A percentile compares a stretch with the other conserved stretches of the same genome.
Evolutionary conservation across 805 yeast genomes (phyloP).

Genomic region (Wickerhamiella australiensis): DNA sequence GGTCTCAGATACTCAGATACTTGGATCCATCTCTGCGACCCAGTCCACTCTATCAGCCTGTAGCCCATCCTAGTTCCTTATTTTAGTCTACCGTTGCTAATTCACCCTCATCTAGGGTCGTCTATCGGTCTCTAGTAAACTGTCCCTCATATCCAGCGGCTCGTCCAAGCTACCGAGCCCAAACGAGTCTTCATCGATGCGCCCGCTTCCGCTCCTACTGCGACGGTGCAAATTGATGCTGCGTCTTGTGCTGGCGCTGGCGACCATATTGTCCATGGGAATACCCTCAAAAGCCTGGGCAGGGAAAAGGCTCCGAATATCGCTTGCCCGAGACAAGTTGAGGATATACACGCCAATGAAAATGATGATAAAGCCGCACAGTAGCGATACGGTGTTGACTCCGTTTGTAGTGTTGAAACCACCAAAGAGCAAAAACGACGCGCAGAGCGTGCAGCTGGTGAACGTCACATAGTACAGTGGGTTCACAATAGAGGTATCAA

Average conservation of each 20-base stretch:
- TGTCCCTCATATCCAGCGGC: constrained; percentile 12
- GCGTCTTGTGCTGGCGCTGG: constrained; percentile 64
- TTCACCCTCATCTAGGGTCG: not conserved
- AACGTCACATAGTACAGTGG: constrained; percentile 85
- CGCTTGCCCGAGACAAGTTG: constrained; percentile 53
- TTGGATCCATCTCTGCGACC: too few species aligned
- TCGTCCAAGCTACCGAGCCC: constrained; percentile 29
- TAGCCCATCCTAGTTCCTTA: too few species aligned
- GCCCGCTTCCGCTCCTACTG: constrained; percentile 14
- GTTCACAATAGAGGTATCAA: constrained; percentile 83
- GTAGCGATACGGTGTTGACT: constrained; percentile 65
- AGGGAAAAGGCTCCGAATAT: constrained; percentile 25
- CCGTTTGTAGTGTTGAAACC: constrained; percentile 79
- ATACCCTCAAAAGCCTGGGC: constrained; percentile 53
- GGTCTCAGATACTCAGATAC: too few species aligned
- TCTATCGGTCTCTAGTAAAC: constrained; percentile 1
- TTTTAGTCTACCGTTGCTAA: too few species aligned
- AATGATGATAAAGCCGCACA: constrained; percentile 76
- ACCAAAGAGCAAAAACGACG: constrained; percentile 73
- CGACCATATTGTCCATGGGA: constrained; percentile 76
- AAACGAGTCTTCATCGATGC: constrained; percentile 26
- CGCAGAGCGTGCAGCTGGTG: constrained; percentile 75
- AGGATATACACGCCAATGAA: constrained; percentile 78
- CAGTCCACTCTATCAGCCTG: too few species aligned
- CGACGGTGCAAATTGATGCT: constrained; percentile 53